phyloP scores from a whole-genome alignment of 2,329 filamentous ascomycete genomes.

The Ilyonectria mors-panacis region DNA sequence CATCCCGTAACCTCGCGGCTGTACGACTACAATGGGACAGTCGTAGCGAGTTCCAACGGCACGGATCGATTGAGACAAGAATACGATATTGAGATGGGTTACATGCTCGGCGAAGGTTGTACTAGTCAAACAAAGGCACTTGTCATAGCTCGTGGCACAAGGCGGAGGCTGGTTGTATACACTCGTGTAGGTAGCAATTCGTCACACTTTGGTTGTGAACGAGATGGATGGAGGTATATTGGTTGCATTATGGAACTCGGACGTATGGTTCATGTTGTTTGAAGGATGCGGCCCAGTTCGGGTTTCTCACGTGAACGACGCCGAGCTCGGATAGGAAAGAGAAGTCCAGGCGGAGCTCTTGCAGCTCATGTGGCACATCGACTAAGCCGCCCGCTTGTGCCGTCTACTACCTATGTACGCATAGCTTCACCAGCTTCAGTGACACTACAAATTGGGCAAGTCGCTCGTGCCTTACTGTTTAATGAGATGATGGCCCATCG shows the following conservation, averaged over 20 bases:
- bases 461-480: not conserved
- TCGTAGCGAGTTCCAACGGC: constrained; percentile 37
- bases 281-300: not conserved
- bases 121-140: not conserved
- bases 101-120: constrained; percentile 6
- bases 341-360: not conserved
- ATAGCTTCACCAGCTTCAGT: not conserved
- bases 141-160: constrained; percentile 13
- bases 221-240: not conserved
- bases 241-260: not conserved
- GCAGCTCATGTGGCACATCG: not conserved
- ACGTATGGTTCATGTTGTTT: not conserved
- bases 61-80: constrained; percentile 20
- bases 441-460: not conserved
- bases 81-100: constrained; percentile 24
- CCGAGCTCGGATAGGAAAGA: not conserved
- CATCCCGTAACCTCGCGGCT: constrained; percentile 29
- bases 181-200: not conserved
- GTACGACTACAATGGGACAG: constrained; percentile 32
- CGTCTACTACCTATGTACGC: not conserved
- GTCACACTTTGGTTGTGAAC: constrained; percentile 5
- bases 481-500: not conserved
- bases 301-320: not conserved
- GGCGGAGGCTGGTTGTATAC: constrained; percentile 4
- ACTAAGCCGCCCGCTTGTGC: not conserved